Evolutionary conservation across 2,329 filamentous ascomycete genomes (phyloP).

Genomic region (Talaromyces islandicus): DNA sequence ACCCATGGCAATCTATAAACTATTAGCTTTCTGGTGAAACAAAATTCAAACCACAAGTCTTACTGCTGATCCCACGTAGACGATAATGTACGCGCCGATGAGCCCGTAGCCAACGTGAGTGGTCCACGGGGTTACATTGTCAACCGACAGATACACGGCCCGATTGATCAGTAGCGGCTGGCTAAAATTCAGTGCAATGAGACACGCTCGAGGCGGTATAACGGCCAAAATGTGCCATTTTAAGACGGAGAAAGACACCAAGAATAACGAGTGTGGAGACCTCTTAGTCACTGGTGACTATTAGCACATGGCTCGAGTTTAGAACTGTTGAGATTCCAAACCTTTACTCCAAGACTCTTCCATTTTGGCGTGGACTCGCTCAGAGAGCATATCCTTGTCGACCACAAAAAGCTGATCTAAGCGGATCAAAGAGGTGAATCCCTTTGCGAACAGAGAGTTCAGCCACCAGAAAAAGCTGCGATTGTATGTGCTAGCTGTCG

Average conservation of each 20-base stretch:
- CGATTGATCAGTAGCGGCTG: constrained; percentile 34
- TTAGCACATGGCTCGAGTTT: constrained; percentile 11
- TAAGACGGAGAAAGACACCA: constrained; percentile 23
- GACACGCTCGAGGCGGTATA: constrained; percentile 26
- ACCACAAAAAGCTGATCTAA: constrained; percentile 39
- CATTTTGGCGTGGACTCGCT: constrained; percentile 33
- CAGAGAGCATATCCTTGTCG: constrained; percentile 41
- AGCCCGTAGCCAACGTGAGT: constrained; percentile 37
- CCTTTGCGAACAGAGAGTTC: constrained; percentile 40
- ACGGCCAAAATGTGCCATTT: constrained; percentile 29
- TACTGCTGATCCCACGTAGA: constrained; percentile 39
- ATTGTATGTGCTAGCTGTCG: constrained; percentile 41
- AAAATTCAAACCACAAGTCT: constrained; percentile 7
- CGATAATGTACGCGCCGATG: constrained; percentile 38
- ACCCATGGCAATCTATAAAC: constrained; percentile 29
- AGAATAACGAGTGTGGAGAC: constrained; percentile 22
- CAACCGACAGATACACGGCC: constrained; percentile 27
- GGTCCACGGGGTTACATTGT: constrained; percentile 20
- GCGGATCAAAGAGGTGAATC: constrained; percentile 35
- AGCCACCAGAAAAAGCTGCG: constrained; percentile 46
- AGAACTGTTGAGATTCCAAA: constrained; percentile 12
- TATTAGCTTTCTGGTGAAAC: neutral
- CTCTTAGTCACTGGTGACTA: constrained; percentile 18
- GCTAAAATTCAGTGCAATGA: constrained; percentile 31
- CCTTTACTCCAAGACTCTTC: constrained; percentile 36